Base-by-base conservation (phyloP, 2,329 filamentous ascomycete genomes). In the Ophiosphaerella korrae region DNA sequence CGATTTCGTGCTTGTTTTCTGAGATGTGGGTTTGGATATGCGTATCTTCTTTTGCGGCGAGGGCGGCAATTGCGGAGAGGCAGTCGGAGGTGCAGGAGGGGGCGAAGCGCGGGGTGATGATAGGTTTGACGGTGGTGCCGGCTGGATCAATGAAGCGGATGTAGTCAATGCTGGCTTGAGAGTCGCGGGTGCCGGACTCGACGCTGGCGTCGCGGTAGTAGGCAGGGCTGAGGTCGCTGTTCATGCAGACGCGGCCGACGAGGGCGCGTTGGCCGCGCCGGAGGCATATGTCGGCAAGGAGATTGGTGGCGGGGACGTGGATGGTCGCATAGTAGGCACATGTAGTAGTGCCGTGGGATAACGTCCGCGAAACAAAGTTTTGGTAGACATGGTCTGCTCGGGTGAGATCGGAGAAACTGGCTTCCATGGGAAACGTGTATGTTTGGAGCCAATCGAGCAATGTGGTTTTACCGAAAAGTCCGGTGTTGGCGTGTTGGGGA, bases 191-290 rank as follows among this genome's bases (percentile, higher is more conserved):
- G 0, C 85, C 81, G 21, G 80, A 77, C 2, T 82, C 82, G 0
- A 85, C 74, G 13, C 82, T 85, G 50, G 83, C 82, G 70, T 99
- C 94, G 18, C 86, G 82, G 76, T 97, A 97, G 77, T 88, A 89
- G 1, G 83, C 81, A 0, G 92, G 92, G 33, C 85, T 87, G 4
- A 88, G 72, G 26, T 82, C 82, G 36, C 58, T 62, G 72, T 97
- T 91, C 94, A 99, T 97, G 78, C 92, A 97, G n/a, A 95, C 90
- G 35, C 94, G 83, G 29, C 94, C 94, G 35, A 99, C 84, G 58
- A 97, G 89, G 6, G 94, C 94, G 45, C 94, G 82, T 75, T 99
- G 94, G 38, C 94, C 94, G 23, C 84, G 78, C 0, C 77, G 70
- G n/a, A 90, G 80, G 67, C 93, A 97, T 14, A 97, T 83, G 57